Evolutionary conservation across 345 rosid species (phyloP), one percentile per base, ranked within the genome.

Genomic region (Lumnitzera littorea): DNA sequence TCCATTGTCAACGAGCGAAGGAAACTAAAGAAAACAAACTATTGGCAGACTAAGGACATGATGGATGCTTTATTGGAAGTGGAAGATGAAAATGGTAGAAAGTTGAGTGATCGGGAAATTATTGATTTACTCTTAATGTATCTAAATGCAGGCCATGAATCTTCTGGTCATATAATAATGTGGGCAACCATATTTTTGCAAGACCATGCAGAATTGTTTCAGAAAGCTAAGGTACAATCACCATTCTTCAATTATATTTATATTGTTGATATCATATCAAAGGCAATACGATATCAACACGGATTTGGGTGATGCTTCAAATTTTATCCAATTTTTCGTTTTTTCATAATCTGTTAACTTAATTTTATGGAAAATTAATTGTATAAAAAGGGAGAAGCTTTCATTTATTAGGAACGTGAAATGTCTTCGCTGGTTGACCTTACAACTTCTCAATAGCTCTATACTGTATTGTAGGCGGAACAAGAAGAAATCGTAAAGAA

Each of bases 91-190:
- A 80, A 82, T 4, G 92, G 95, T 17, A 74, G 84, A 66, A 76
- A 60, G 70, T 70, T 91, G 62, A 69, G 63, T 0, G 83, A 91
- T 0, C 84, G 86, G 58, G 95, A 91, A 43, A 87, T 91, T 67
- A 82, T 91, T n/a, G 96, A 91, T 55, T 52, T 91, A 36, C 61
- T 86, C 55, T 16, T 91, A 43, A 89, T 87, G 95, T 91, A 91
- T 72, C 76, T 91, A 60, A 86, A 89, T 74, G 98, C 95, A 0
- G 95, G 95, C 57, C 95, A 91, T 57, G 96, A 91, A 75, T 91
- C 98, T 53, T 88, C 96, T 1, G 96, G 84, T 17, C 96, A 91
- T 61, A 79, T 82, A 66, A 83, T 73, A 2, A 91, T 89, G 89
- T 86, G 96, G 96, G 82, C 95, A 2, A 74, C 91, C 36, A 56